Evolutionary conservation across 495 filamentous ascomycete species (phyloP), one percentile per base, ranked within the genome.

Genomic region (Aspergillus biplanus): DNA sequence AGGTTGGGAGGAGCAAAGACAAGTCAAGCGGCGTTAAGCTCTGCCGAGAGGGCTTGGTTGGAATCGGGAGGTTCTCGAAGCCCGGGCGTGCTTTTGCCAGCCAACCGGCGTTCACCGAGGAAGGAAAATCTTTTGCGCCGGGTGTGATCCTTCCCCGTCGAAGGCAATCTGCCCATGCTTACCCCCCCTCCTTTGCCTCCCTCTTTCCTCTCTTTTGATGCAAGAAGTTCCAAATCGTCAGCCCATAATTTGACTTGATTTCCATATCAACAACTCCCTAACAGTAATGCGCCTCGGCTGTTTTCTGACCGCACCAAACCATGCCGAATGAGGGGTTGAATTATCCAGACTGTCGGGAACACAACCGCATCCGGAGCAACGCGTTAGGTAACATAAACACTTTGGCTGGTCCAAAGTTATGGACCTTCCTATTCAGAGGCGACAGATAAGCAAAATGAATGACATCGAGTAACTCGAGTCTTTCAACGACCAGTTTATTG

Each of bases 311-410:
- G 12, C 18, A 11, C 16, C 37, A 47, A 7, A 46, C 55, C 55
- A 58, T 21, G 27, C 58, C 18, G n/a, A 21, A 53, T 16, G 9
- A 35, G 16, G 48, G 18, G 16, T 50, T n/a, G 7, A 53, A 62
- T 56, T 31, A 12, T 56, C 13, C 27, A 33, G 39, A n/a, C 37
- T 33, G 60, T 49, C 64, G 54, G 64, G 42, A 32, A 16, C n/a
- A 50, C n/a, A 53, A 66, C 64, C 59, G 56, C 56, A 63, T 56
- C 47, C 59, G 60, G 64, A 56, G 58, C 49, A 27, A 50, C 9
- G 21, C 31, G 48, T 70, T 70, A 70, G 67, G 67, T 70, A 70
- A 70, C 62, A 65, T 67, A 61, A 65, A 65, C 47, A 31, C 49
- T 18, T 54, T 39, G 37, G 49, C 58, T 56, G 56, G 52, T 5